Evolutionary conservation across 1,284 basidiomycete species (phyloP), one percentile per base, ranked within the genome.

Genomic region (Kalmanozyma brasiliensis): DNA sequence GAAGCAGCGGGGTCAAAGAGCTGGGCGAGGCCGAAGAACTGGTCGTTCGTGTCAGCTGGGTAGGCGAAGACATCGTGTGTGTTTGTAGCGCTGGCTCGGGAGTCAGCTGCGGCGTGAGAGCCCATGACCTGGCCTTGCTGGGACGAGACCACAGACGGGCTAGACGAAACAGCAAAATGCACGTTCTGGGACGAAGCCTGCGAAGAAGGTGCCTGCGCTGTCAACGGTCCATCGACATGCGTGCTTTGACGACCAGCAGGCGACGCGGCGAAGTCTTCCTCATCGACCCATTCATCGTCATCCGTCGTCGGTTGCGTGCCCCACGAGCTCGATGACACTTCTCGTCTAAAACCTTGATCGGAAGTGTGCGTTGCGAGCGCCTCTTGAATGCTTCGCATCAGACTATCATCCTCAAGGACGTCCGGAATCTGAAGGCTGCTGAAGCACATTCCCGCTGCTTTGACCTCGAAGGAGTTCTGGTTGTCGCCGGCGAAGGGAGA

Each of bases 221-320:
- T 2, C 19, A 3, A 10, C 13, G 14, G 2, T 0, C 8, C 37
- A 8, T 32, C 26, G 29, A 42, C 20, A 6, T 41, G 41, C 38
- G 30, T 34, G 23, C 26, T 36, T 1, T 26, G 38, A 7, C 14
- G 23, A 9, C 33, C 44, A 10, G 14, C 19, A 43, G 37, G 8
- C 0, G 16, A 9, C 20, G 20, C n/a, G 11, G 13, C 22, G 8
- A 19, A 40, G 1, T 63, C 56, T 17, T 69, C 66, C 13, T 56
- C 56, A 32, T 69, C 60, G 0, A 60, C 38, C 66, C 66, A 69
- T 3, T 44, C 66, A 46, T 63, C 60, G 49, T 64, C 60, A 53
- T 55, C 62, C 62, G 55, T 63, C 56, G 60, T 33, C 35, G 8
- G 26, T n/a, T 34, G 14, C 1, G 48, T 35, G 3, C 8, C 22